These are phyloP conservation scores for Urochloa ruziziensis DNA, from an alignment of 176 grass and related monocot genomes.

Conservation along the genomic window DNA sequence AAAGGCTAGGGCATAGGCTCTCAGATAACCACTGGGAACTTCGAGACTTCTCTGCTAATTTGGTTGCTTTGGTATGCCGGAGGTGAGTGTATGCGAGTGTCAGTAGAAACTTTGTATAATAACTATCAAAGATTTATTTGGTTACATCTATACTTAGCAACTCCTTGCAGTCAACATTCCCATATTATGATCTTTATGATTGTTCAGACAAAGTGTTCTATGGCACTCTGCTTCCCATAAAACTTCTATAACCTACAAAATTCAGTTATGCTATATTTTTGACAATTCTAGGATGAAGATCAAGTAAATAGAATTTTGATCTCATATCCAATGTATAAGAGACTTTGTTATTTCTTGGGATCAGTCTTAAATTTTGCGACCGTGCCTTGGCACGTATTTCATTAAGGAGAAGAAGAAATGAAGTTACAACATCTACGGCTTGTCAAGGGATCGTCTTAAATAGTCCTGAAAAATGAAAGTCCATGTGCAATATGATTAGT, in stretches of 20 bases:
- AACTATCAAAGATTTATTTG: not conserved
- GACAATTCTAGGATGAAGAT: not conserved
- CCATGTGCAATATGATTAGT: not conserved
- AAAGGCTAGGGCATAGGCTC: slow-evolving; percentile 76
- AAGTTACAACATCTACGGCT: no score
- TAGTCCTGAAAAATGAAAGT: not conserved
- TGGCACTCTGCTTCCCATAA: not conserved
- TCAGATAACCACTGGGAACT: slow-evolving; percentile 95
- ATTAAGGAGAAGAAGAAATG: no score
- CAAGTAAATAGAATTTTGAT: not conserved
- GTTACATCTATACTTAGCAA: not conserved
- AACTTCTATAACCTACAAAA: not conserved
- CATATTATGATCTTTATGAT: not conserved
- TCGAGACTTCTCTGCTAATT: slow-evolving; percentile 84
- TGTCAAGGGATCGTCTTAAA: not conserved
- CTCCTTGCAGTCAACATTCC: not conserved
- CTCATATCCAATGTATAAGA: not conserved
- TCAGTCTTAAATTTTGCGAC: no score
- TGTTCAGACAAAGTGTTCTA: not conserved
- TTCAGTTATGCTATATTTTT: not conserved
- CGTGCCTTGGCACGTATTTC: no score
- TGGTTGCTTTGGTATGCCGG: slow-evolving; percentile 78
- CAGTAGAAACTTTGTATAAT: not conserved
- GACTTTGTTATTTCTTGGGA: not conserved
- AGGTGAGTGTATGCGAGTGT: slow-evolving; percentile 50